Conservation (phyloP, 1,139 yeast genomes). For the Kazachstania sp. region DNA sequence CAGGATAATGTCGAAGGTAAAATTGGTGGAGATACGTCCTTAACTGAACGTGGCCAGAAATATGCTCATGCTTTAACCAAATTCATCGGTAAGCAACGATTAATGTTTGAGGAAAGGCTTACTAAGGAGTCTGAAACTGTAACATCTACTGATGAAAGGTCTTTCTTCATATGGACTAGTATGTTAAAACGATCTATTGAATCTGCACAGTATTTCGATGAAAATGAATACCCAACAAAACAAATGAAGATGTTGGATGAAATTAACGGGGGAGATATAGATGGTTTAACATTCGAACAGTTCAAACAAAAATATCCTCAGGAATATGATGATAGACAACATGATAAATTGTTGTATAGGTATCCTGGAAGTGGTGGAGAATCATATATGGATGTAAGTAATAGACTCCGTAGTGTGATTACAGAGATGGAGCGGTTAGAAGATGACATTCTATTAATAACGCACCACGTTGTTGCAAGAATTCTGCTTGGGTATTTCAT, state of each 20-base stretch:
- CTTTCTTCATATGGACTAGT: conserved; percentile 90
- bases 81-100: conserved; percentile 66
- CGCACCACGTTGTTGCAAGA: conserved; percentile 87
- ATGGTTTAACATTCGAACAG: conserved; percentile 83
- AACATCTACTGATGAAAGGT: conserved; percentile 16
- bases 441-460: conserved; percentile 72
- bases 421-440: conserved; percentile 89
- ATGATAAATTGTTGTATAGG: conserved; percentile 70
- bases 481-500: conserved; percentile 81
- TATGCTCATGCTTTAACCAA: conserved; percentile 64
- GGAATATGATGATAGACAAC: conserved; percentile 68
- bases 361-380: conserved; percentile 97
- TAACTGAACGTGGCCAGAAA: conserved; percentile 70
- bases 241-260: conserved; percentile 93
- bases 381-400: conserved; percentile 85
- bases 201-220: conserved; percentile 67
- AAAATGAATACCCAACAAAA: conserved; percentile 65
- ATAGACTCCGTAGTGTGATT: conserved; percentile 79
- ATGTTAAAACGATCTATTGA: conserved; percentile 73
- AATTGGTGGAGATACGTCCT: conserved; percentile 81
- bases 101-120: conserved; percentile 47
- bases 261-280: conserved; percentile 84
- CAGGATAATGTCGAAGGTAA: conserved; percentile 73
- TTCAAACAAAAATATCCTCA: conserved; percentile 62
- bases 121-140: conserved; percentile 34